Evolutionary conservation across 306 rosid genomes (phyloP).

Genomic region (Arachis hypogaea): DNA sequence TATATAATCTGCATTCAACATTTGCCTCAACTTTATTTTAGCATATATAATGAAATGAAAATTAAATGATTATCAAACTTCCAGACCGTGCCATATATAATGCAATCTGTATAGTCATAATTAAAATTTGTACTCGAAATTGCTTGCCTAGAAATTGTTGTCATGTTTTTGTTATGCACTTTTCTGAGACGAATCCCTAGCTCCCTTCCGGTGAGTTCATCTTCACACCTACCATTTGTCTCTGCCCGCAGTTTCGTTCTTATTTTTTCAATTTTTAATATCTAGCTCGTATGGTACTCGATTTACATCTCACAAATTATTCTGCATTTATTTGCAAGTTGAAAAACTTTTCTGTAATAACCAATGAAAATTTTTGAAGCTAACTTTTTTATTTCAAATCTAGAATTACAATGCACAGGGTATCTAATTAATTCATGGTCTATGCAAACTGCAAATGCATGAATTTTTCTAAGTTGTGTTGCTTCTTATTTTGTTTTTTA

Average conservation of each 20-base stretch:
- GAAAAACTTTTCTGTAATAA: too few species aligned
- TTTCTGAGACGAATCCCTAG: slow-evolving; percentile 18
- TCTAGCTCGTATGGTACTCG: slow-evolving; percentile 1
- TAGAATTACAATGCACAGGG: slow-evolving; percentile 10
- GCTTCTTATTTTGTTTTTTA: slow-evolving; percentile 13
- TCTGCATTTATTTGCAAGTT: too few species aligned
- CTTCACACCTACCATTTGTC: background rate
- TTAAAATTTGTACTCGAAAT: too few species aligned
- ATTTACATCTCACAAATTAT: background rate
- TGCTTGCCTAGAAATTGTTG: background rate
- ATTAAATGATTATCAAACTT: too few species aligned
- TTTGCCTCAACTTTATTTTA: too few species aligned
- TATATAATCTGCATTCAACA: too few species aligned
- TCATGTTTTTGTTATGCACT: background rate
- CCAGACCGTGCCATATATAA: too few species aligned
- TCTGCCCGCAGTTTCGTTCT: background rate
- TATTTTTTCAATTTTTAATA: background rate
- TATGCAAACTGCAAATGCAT: background rate
- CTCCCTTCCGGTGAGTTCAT: slow-evolving; percentile 23
- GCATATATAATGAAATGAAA: too few species aligned
- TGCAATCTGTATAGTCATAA: too few species aligned
- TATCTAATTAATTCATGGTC: background rate
- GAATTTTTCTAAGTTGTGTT: slow-evolving; percentile 4
- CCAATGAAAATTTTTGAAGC: too few species aligned
- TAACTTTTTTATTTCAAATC: slow-evolving; percentile 14